Evolutionary conservation across 1,284 basidiomycete genomes (phyloP), one percentile per base, ranked within the genome.

Genomic region (Naganishia sp.): DNA sequence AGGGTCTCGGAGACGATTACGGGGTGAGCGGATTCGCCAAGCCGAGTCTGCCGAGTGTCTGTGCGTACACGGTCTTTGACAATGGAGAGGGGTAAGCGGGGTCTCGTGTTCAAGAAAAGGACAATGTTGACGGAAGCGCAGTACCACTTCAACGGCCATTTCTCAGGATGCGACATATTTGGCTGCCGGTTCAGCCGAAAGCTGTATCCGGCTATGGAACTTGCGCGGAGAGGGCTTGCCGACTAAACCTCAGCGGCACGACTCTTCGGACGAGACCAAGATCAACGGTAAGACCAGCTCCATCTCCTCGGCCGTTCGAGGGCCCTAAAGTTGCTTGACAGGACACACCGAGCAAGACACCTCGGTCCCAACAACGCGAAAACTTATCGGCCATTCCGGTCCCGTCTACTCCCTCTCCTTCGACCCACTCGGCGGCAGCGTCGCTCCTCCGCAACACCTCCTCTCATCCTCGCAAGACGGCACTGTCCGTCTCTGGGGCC

Each of bases 151-250:
- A 71, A 88, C 87, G 65, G 87, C 88, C 17, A 97, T 99, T 74
- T 98, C 95, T 18, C 85, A 85, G 56, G 96, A 99, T 78, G 89
- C 89, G 0, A 90, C 93, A 6, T 79, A 99, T n/a, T 88, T 99
- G 85, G 96, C 95, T 1, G 92, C 90, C 32, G 96, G 96, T 0
- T 98, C 97, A 74, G 86, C 92, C 43, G 95, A 99, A 79, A 97
- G 94, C 73, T 95, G 93, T 72, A 89, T 99, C 67, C 86, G 94
- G 64, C 72, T 99, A 66, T 99, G 96, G 95, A 96, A 87, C 75
- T 80, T 98, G 65, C 97, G 94, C 74, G 92, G 92, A 23, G 92
- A 98, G 76, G 90, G 89, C 73, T 80, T 99, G 57, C 87, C 74
- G 63, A 74, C 70, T 23, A 78, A 77, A 84, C 72, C 90, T 23